These are phyloP conservation scores for Macrotyloma uniflorum DNA, from an alignment of 306 rosid species.

Conservation along the genomic window DNA sequence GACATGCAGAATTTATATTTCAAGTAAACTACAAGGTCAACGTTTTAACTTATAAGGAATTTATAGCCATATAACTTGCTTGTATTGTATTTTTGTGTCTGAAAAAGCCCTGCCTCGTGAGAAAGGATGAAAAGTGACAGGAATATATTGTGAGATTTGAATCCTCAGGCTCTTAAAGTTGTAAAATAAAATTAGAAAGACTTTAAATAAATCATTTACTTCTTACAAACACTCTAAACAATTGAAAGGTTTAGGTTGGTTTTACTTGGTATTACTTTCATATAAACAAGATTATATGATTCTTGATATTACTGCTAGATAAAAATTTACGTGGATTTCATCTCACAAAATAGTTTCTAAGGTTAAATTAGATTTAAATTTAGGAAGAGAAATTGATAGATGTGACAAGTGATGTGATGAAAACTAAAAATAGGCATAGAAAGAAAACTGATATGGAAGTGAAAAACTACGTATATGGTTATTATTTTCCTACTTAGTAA, in stretches of 20 bases:
- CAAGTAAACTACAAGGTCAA: not conserved
- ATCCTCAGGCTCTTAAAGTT: not conserved
- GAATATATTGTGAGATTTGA: not conserved
- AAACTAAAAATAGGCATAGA: not conserved
- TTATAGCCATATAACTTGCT: not conserved
- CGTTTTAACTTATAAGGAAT: not conserved
- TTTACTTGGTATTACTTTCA: not conserved
- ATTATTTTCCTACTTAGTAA: not conserved
- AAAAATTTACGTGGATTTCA: not conserved
- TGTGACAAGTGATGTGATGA: not conserved
- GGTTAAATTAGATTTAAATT: too few species aligned
- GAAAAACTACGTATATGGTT: not conserved
- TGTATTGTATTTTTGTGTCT: not conserved
- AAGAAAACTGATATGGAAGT: not conserved
- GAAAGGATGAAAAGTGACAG: not conserved
- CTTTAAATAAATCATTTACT: not conserved
- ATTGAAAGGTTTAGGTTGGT: not conserved
- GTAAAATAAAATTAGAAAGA: not conserved
- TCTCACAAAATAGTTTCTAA: too few species aligned
- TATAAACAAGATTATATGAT: not conserved
- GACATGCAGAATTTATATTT: not conserved
- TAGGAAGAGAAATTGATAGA: not conserved
- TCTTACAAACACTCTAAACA: not conserved
- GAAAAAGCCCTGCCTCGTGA: not conserved
- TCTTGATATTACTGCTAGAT: not conserved